Evolutionary conservation across 345 rosid genomes (phyloP), one percentile per base, ranked within the genome.

Genomic region (Arabis alpina): DNA sequence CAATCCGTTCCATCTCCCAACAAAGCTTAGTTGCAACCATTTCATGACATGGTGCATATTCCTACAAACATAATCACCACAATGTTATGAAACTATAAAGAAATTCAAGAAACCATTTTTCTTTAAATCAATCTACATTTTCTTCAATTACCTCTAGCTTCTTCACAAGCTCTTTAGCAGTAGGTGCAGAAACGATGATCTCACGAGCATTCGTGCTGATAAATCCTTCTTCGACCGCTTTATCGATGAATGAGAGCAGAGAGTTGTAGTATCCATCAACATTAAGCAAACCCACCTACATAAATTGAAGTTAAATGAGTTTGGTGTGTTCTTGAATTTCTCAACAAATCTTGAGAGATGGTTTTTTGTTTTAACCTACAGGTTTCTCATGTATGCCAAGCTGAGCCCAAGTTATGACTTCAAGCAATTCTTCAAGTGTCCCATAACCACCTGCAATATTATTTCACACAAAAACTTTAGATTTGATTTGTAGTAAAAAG

Each of bases 221-320:
- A 75, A 94, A 94, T 49, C 99, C 97, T 64, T 94, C 99, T 82
- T 94, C 99, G 34, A 94, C 99, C 4, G 99, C 99, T 83, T 89
- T 94, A 71, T 94, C 97, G 40, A 94, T 85, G 67, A 94, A 94
- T 10, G 95, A 94, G 53, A 94, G 93, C 77, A 94, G 77, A 37
- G 99, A 91, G 74, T 94, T 94, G 81, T 94, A 94, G 90, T 87
- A 94, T 68, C 99, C 99, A 82, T 94, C 99, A 66, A 94, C 97
- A 73, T 94, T 94, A 60, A 94, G 79, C 95, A 94, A 78, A 65
- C 99, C 99, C 78, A 94, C 97, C 99, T 94, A 73, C 74, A 78
- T 30, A 15, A 12, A 23, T 10, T 68, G 8, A 36, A 36, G 8
- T 48, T 51, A 42, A 34, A 5, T 43, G 48, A 15, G 15, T 73